Evolutionary conservation across 2,329 filamentous ascomycete genomes (phyloP), one percentile per base, ranked within the genome.

Genomic region (Remersonia thermophila): DNA sequence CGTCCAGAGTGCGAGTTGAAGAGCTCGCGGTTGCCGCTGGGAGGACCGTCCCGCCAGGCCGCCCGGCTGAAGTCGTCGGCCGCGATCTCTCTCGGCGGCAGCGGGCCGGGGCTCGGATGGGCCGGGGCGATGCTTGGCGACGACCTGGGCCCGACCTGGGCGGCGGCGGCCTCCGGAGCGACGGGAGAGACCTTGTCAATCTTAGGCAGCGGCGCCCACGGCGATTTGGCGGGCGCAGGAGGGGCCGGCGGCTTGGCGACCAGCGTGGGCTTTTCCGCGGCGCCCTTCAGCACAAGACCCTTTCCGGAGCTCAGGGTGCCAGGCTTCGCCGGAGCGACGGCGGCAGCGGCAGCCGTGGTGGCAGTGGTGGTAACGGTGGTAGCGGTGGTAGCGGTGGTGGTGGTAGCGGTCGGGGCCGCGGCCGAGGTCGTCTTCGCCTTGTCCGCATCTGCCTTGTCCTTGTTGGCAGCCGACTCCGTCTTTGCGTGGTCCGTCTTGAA

Each of bases 1-100:
- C 85, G 80, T 13, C 89, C 89, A 36, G 85, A 94, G 37, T 93
- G 82, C n/a, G 89, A 93, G 55, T 96, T 95, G 62, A 78, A 96
- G 0, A 96, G 66, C 56, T 96, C 87, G 38, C 83, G 70, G 43
- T 74, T 77, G 9, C 70, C 66, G 38, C 71, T 66, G 1, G 65
- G 54, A 26, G 69, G 66, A 4, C 77, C 72, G 43, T 94, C 85
- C 50, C 82, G 73, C 79, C 83, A 93, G 25, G 78, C 73, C 35
- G 80, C 75, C 43, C 91, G 73, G 55, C 80, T 93, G 52, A 95
- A 96, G 47, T 94, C 89, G 56, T 96, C 91, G 0, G 87, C 83
- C 5, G 86, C 84, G 44, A 95, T 93, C 54, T 96, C 87, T 52
- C 85, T 84, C 0, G 80, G 70, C 14, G 66, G 65, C 13, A 66